phyloP scores from a whole-genome alignment of 768 basidiomycete genomes.

The Naematelia aurantialba region DNA sequence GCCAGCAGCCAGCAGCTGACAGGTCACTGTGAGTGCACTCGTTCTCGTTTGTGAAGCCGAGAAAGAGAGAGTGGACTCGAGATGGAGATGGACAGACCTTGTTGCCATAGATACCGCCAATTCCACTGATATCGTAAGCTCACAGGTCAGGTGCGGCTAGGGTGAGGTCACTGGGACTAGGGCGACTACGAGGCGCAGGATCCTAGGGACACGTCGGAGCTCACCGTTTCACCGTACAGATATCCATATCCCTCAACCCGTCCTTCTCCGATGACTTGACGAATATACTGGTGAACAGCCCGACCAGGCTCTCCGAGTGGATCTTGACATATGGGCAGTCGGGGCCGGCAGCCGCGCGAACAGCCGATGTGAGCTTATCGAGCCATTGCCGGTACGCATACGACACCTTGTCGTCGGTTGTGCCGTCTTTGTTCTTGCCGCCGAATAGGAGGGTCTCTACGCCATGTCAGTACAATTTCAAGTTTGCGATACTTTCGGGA shows the following conservation, averaged over 20 bases:
- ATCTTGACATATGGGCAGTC: slow-evolving; percentile 73
- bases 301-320: slow-evolving; percentile 84
- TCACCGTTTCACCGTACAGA: slow-evolving; percentile 71
- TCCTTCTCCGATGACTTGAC: slow-evolving; percentile 60
- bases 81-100: slow-evolving; percentile 79
- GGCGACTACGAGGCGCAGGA: too few relatives aligned
- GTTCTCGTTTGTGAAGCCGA: too few relatives aligned
- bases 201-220: too few relatives aligned
- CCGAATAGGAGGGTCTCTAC: slow-evolving; percentile 77
- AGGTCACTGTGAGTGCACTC: too few relatives aligned
- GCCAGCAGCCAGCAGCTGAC: too few relatives aligned
- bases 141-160: background rate
- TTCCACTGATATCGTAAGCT: slow-evolving; percentile 57
- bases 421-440: slow-evolving; percentile 60
- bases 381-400: slow-evolving; percentile 84
- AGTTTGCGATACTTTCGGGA: too few relatives aligned
- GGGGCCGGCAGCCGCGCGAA: slow-evolving; percentile 69
- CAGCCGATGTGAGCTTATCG: slow-evolving; percentile 68
- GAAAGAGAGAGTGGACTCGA: too few relatives aligned
- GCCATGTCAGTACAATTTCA: too few relatives aligned
- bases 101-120: slow-evolving; percentile 90
- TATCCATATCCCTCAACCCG: slow-evolving; percentile 63
- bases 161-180: too few relatives aligned
- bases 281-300: slow-evolving; percentile 74
- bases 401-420: slow-evolving; percentile 76